Conservation (phyloP, 495 filamentous ascomycete genomes). For the Aspergillus steynii region DNA sequence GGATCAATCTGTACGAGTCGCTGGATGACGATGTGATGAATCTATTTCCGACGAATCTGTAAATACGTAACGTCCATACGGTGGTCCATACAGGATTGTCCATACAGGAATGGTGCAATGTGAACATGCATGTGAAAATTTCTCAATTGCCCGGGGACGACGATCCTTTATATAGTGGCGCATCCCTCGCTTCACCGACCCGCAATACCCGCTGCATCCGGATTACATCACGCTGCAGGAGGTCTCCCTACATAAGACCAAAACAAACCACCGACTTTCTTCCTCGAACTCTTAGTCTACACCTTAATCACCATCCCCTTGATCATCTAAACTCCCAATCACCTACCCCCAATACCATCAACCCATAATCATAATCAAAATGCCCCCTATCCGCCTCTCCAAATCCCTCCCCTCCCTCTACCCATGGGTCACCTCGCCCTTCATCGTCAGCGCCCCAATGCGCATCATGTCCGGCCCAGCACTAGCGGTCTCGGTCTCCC, state of each 20-base stretch:
- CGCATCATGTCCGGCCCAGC: constrained; percentile 62
- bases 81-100: background rate
- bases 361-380: background rate
- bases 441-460: constrained; percentile 74
- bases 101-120: too few relatives aligned
- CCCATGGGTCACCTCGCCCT: constrained; percentile 62
- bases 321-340: background rate
- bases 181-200: too few relatives aligned
- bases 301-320: background rate
- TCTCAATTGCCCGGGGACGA: too few relatives aligned
- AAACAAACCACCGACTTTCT: too few relatives aligned
- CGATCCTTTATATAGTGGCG: too few relatives aligned
- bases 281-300: too few relatives aligned
- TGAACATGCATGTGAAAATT: too few relatives aligned
- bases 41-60: background rate
- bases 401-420: constrained; percentile 41
- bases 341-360: background rate
- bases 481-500: constrained; percentile 59
- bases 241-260: too few relatives aligned
- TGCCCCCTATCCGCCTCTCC: constrained; percentile 1
- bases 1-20: constrained; percentile 37
- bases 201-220: too few relatives aligned
- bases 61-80: background rate
- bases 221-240: too few relatives aligned
- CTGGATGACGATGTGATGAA: constrained; percentile 22